Evolutionary conservation across 2,329 filamentous ascomycete genomes (phyloP), one percentile per base, ranked within the genome.

Genomic region (Teratosphaeria nubilosa): DNA sequence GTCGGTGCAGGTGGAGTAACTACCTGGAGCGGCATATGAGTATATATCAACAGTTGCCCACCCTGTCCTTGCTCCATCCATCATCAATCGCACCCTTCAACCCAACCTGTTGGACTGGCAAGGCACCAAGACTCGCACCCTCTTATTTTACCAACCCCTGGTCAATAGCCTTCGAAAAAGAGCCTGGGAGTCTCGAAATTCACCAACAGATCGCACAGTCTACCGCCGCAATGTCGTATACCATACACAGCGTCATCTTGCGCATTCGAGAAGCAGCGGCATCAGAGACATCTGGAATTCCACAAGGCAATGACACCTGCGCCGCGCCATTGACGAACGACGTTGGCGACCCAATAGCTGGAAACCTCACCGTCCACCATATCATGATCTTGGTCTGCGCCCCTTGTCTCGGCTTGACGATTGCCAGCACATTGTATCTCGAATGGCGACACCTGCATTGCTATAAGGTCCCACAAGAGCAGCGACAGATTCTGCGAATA

Each of bases 401-500:
- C 13, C 51, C 56, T 41, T 63, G 59, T 25, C 37, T 60, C 5
- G 58, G 30, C 51, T 51, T 63, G 22, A 63, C 59, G 13, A 22
- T 60, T 24, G 34, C 56, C 6, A 53, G 32, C 52, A 53, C 55
- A 5, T 5, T 57, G 11, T 51, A 52, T 37, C 53, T 59, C 9
- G 54, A 31, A 30, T 64, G 58, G 56, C 53, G 51, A 45, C 61
- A 64, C 51, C 37, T 64, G 4, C 58, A 53, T 41, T 51, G 54
- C 25, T 64, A 62, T 56, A 64, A 58, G 9, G 58, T 55, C 24
- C 59, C 61, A 16, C 61, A 63, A 52, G 63, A 64, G 57, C 63
- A 64, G 48, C 61, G 63, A 14, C 63, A 64, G 45, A 63, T 64
- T 22, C 54, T 64, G 1, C 58, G 63, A 13, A 62, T 63, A 32